Base-by-base conservation (phyloP, 257 asterid genomes). In the Petunia secreta region DNA sequence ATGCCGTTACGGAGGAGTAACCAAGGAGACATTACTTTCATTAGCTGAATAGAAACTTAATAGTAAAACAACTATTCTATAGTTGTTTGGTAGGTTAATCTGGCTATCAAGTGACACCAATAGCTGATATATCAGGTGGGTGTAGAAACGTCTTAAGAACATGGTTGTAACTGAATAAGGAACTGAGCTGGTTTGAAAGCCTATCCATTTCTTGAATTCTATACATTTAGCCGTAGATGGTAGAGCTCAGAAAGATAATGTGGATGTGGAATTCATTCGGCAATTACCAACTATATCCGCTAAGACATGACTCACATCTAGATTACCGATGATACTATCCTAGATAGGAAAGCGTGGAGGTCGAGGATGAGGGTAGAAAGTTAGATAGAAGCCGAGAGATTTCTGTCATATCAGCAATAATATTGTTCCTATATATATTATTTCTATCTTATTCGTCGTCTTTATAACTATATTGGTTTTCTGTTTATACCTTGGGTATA, bases 221-320 rank as follows among this genome's bases (percentile, higher is more conserved):
- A 14, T 44, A 40, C 25, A 25, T 40, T 8, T 44, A 65, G 14
- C 74, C 2, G 2, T 15, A 1, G 75, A 15, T 41, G 54, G 75
- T 41, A 41, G 11, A 66, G 54, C 75, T 66, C 75, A 66, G 38
- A 41, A 66, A 66, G 48, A 41, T 15, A 40, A 66, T 66, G 75
- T 40, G 13, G 75, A 66, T 66, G 25, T 48, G 16, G 7, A 15
- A 6, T 15, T 66, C 40, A 14, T 66, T 66, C 14, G 3, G 38
- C 38, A 5, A 66, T 5, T 37, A 41, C 14, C 40, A 41, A 66
- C 54, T 41, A 34, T 66, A 66, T 41, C 37, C 3, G 11, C 75
- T 40, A 65, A 65, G 52, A 14, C 25, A 25, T 25, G 25, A 25
- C 25, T 25, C 25, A 25, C 25, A 25, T 25, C 25, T 25, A 25